Conservation (phyloP, 1,139 yeast species). For the Kluyveromyces sp. region DNA sequence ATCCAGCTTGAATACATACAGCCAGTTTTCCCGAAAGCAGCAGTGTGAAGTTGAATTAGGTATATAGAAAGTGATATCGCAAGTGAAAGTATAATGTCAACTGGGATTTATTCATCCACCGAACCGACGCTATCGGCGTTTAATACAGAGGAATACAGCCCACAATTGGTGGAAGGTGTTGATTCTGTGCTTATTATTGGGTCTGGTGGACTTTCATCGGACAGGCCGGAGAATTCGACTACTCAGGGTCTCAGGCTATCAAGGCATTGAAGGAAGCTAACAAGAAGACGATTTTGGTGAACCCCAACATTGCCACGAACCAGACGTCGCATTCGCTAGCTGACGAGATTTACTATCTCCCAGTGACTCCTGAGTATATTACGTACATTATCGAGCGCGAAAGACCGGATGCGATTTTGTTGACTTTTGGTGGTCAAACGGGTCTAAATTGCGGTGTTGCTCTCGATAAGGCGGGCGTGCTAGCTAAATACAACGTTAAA, state of each 20-base stretch:
- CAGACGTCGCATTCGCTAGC: constrained; percentile 96
- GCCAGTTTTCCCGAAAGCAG: no score
- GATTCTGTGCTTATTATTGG: constrained; percentile 88
- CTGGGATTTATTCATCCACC: constrained; percentile 17
- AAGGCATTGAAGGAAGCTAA: constrained; percentile 90
- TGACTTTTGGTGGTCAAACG: constrained; percentile 98
- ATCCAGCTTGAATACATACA: no score
- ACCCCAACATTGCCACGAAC: constrained; percentile 96
- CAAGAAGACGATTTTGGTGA: constrained; percentile 76
- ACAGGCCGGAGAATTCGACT: constrained; percentile 98
- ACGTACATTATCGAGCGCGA: constrained; percentile 92
- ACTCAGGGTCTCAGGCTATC: constrained; percentile 96
- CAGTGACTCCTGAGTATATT: constrained; percentile 94
- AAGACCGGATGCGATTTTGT: constrained; percentile 88
- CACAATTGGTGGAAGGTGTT: constrained; percentile 64
- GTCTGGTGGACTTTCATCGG: constrained; percentile 96
- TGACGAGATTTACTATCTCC: constrained; percentile 88
- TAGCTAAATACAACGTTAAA: constrained; percentile 83
- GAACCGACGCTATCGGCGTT: constrained; percentile 24
- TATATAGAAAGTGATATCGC: no score
- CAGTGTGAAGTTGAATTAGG: no score
- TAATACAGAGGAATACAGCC: constrained; percentile 22
- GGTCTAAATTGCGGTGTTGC: constrained; percentile 94
- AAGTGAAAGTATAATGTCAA: neutral
- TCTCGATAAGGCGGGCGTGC: constrained; percentile 86